Base-by-base conservation (phyloP, 2,329 filamentous ascomycete species). In the Penicillium sp. region DNA sequence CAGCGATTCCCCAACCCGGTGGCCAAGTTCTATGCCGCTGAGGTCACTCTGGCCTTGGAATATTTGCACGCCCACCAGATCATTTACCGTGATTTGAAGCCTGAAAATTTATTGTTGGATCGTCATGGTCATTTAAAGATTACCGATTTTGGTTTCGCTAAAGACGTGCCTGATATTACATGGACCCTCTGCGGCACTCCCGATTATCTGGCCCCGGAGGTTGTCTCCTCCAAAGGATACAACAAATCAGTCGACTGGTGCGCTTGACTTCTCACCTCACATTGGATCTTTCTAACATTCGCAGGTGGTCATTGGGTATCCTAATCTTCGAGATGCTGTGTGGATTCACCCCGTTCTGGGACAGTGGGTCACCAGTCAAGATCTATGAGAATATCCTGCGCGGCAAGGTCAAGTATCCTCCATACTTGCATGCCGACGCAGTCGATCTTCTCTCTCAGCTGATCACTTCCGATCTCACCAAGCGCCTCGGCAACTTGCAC, bases 221-320 rank as follows among this genome's bases (percentile, higher is more conserved):
- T 99, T 13, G 94, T 99, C n/a, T 92, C 92, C 56, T 97, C 93
- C 74, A 97, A 97, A 78, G 94, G 94, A 49, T 99, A 99, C 81
- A 99, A 99, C 81, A 99, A 97, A 75, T 97, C 93, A 39, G 94
- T 99, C 16, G 94, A 99, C 73, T 99, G 94, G 94, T 97, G 79
- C 79, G 90, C 78, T 53, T 54, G 57, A 53, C 44, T 64, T 57
- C 47, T 21, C 16, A 27, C 5, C 16, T 34, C 32, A 22, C 22
- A n/a, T 49, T 11, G 7, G 46, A 18, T 47, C 36, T 34, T 51
- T 62, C 54, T 50, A 14, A 36, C 46, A 14, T 32, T 22, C 54
- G 9, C 63, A 97, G 92, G 92, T 99, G 94, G 94, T 97, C 93
- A 49, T 83, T 99, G 55, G 94, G 94, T 43, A 97, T 99, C 71